A percentile compares a stretch with the other conserved stretches of the same genome.
Evolutionary conservation across 2,329 filamentous ascomycete species (phyloP).

Genomic region (Ascochyta clinopodiicola): DNA sequence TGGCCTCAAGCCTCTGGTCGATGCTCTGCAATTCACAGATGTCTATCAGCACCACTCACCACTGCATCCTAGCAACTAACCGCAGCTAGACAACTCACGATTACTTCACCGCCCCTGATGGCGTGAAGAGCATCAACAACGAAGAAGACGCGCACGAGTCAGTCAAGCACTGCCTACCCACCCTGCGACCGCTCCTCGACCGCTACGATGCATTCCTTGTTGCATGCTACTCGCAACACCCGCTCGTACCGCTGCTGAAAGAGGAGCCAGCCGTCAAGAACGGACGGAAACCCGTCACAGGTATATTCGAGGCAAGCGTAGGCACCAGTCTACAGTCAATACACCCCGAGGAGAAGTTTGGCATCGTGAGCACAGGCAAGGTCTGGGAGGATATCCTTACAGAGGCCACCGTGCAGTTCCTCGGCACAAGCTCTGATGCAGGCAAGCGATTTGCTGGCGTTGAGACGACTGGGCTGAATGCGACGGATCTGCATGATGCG

Average conservation of each 20-base stretch:
- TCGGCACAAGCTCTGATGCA: constrained; percentile 58
- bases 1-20: constrained; percentile 62
- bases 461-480: constrained; percentile 79
- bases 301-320: constrained; percentile 88
- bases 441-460: constrained; percentile 74
- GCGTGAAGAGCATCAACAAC: constrained; percentile 80
- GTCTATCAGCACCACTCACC: constrained; percentile 46
- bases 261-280: constrained; percentile 47
- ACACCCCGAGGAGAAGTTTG: constrained; percentile 66
- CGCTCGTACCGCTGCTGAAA: constrained; percentile 70
- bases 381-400: constrained; percentile 80
- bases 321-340: constrained; percentile 66
- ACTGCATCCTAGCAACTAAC: constrained; percentile 51
- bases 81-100: constrained; percentile 55
- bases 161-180: constrained; percentile 65
- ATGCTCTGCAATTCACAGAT: constrained; percentile 52
- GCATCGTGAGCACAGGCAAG: constrained; percentile 85
- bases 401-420: constrained; percentile 67
- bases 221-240: constrained; percentile 87
- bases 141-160: constrained; percentile 71
- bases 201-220: constrained; percentile 79
- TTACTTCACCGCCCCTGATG: constrained; percentile 71
- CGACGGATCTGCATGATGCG: constrained; percentile 77
- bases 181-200: constrained; percentile 55
- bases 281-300: constrained; percentile 66